Evolutionary conservation across 1,284 basidiomycete species (phyloP), one percentile per base, ranked within the genome.

Genomic region (Mrakiaceae sp.): DNA sequence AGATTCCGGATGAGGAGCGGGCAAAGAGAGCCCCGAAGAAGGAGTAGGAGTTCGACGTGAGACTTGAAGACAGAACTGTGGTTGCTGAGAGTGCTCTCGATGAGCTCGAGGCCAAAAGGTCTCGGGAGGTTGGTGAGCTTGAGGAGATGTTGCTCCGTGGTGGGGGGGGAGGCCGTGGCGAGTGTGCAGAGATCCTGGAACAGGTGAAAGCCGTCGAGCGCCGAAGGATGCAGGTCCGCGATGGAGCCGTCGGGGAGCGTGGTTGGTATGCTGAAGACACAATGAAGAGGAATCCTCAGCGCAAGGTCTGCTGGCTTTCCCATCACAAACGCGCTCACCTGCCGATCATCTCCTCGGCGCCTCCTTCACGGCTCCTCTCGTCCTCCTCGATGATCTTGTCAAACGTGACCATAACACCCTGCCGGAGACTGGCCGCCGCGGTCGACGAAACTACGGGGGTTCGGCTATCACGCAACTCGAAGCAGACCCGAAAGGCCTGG

Each of bases 381-480:
- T 92, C 89, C 73, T 94, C 90, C 16, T 84, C 82, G 1, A 86
- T 84, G 72, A 98, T 88, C 72, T 96, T 94, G 78, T 98, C 95
- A 60, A 98, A 90, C 11, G 98, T 87, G 69, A 96, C 90, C 93
- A 98, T 98, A 63, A 98, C 90, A 1, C 96, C 82, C 74, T 98
- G 95, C 1, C 95, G 87, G 6, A 98, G 82, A 0, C 94, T 98
- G 0, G 96, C 95, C 0, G 94, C 94, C 0, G 95, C 96, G 1
- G 95, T 98, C 0, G 92, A 96, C 3, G 92, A 95, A 5, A 98
- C 95, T 44, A 98, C 95, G 0, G 89, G 88, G 40, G 96, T 96
- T 67, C 90, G 85, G 5, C 90, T 94, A 69, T 98, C 94, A 76
- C 97, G 94, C 40, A 98, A 79, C 74, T 85, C 90, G 81, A 98